These are phyloP conservation scores for Blastomyces parvus DNA, from an alignment of 2,329 filamentous ascomycete genomes.

Conservation along the genomic window DNA sequence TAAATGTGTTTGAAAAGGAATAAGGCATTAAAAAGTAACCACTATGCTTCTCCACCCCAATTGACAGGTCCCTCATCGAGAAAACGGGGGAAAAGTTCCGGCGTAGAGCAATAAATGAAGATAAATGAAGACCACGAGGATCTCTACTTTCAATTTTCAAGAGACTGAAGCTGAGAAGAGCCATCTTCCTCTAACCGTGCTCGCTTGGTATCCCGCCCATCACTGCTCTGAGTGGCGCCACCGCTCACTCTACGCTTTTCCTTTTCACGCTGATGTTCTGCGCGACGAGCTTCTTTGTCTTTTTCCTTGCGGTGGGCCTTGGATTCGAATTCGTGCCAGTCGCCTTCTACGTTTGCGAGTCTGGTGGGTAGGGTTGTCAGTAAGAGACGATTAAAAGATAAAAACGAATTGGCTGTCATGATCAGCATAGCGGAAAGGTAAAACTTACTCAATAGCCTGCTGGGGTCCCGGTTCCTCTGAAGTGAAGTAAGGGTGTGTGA, in stretches of 20 bases:
- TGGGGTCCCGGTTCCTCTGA: conserved; percentile 66
- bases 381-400: conserved; percentile 3
- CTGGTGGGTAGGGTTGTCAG: conserved; percentile 33
- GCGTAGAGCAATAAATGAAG: neutral
- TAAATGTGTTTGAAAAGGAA: neutral
- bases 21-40: neutral
- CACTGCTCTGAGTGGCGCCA: conserved; percentile 20
- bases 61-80: neutral
- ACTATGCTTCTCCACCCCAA: neutral
- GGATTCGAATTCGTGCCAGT: conserved; percentile 98
- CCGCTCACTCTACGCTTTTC: conserved; percentile 41
- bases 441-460: conserved; percentile 69
- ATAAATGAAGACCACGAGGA: neutral
- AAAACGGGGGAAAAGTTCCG: too few species aligned
- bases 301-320: conserved; percentile 89
- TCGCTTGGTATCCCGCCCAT: conserved; percentile 35
- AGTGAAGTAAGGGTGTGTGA: conserved; percentile 82
- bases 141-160: conserved; percentile 6
- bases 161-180: conserved; percentile 6
- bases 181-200: conserved; percentile 23
- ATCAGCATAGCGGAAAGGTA: neutral
- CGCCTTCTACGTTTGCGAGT: conserved; percentile 71
- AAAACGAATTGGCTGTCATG: neutral
- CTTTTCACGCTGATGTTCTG: conserved; percentile 35
- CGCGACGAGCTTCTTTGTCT: conserved; percentile 48